Base-by-base conservation (phyloP, 2,329 filamentous ascomycete genomes). In the Hymenoscyphus scutula region DNA sequence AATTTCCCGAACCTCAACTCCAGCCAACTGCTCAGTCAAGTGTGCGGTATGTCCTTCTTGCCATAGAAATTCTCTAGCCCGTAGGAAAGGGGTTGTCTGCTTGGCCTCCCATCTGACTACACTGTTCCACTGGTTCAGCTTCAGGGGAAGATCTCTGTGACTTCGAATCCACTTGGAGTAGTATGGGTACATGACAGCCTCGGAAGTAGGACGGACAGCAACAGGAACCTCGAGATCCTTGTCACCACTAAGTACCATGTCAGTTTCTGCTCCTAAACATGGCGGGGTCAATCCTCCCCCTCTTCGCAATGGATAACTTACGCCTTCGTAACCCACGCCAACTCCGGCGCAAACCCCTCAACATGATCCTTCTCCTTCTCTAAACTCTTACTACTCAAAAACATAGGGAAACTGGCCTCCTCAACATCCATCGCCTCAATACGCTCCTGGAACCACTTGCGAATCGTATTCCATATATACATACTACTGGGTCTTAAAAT, bases 101-200 rank as follows among this genome's bases (percentile, higher is more conserved):
- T 98, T 98, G 75, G 96, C 96, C 78, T 98, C 95, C 95, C 95
- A 98, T 72, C 94, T 87, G 56, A 97, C 89, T 29, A 91, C 89
- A 68, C 72, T 96, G 83, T 97, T 97, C 95, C 95, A 99, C 78
- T 99, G 95, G 81, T 98, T 98, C 69, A 98, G 83, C 74, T 92
- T 89, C 69, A 98, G 83, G 66, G 95, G 96, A 63, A 99, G 88
- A 74, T 99, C 95, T 73, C 96, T 87, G 79, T 99, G 93, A 75
- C 89, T 94, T 76, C 94, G 89, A 77, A 99, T 98, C 91, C 95
- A 97, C 79, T 96, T 95, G 69, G 91, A 85, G 77, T 96, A 97
- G 83, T 96, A 96, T 65, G 90, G 90, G 80, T 97, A 97, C 91
- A 97, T 96, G 79, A 95, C 91, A 58, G 86, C 86, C 78, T 89